phyloP scores from a whole-genome alignment of 2,329 filamentous ascomycete species.

The Clonostachys solani region DNA sequence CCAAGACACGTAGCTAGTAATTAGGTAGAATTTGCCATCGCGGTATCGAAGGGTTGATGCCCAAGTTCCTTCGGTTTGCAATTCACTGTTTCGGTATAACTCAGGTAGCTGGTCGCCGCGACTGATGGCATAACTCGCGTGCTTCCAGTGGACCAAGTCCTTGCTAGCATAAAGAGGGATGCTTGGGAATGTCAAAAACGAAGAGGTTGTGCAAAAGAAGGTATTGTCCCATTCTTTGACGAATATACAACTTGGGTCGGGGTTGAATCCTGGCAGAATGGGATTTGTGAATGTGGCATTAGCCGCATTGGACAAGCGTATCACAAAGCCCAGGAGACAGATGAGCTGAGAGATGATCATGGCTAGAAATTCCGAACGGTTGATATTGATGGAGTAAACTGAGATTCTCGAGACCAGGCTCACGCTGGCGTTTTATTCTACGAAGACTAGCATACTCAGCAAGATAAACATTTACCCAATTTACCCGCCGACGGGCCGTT shows the following conservation, averaged over 20 bases:
- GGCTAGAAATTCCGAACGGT: too few relatives aligned
- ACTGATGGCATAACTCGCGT: slow-evolving; percentile 16
- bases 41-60: slow-evolving; percentile 39
- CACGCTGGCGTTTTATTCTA: too few relatives aligned
- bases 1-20: slow-evolving; percentile 20
- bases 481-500: too few relatives aligned
- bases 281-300: slow-evolving; percentile 28
- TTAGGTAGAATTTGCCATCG: slow-evolving; percentile 36
- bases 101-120: slow-evolving; percentile 33
- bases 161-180: slow-evolving; percentile 46
- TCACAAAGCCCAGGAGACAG: too few relatives aligned
- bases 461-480: too few relatives aligned
- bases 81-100: slow-evolving; percentile 7
- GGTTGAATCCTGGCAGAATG: slow-evolving; percentile 42
- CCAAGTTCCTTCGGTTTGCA: slow-evolving; percentile 33
- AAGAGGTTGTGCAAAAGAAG: slow-evolving; percentile 47
- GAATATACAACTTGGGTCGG: slow-evolving; percentile 39
- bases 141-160: slow-evolving; percentile 44
- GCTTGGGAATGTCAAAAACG: slow-evolving; percentile 39
- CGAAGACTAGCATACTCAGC: too few relatives aligned
- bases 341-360: too few relatives aligned
- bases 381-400: too few relatives aligned
- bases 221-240: slow-evolving; percentile 31
- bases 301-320: too few relatives aligned
- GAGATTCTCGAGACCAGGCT: too few relatives aligned